Evolutionary conservation across 441 rosid species (phyloP), one percentile per base, ranked within the genome.

Genomic region (Euphorbia celastroides): DNA sequence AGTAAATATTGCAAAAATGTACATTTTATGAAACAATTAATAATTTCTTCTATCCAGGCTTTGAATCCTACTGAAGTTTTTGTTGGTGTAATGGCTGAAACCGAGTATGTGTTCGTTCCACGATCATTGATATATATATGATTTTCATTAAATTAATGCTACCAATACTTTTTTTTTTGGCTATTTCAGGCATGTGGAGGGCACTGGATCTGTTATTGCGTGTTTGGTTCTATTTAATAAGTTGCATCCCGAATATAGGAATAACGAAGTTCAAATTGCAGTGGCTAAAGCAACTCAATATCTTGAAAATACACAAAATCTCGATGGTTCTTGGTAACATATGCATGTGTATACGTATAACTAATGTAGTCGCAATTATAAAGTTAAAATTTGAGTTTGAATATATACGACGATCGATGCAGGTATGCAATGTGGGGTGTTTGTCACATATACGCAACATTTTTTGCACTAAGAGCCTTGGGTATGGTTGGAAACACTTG

Each of bases 21-120:
- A 41, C 12, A 41, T 41, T 3, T 3, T 34, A 3, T 34, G 38
- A 41, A 3, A 17, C 16, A 48, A 19, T 3, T 5, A 26, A 2
- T 31, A 26, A 2, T 31, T 44, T 23, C 13, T 59, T 6, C 20
- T 60, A 11, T 17, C 17, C 31, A 87, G 92, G 14, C 83, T 62
- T 82, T 85, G n/a, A 87, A 87, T 67, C 90, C 93, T 6, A 82
- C 87, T 16, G 93, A 87, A 70, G 67, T 81, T 61, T 76, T 85
- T 0, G 83, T 71, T 16, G 85, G 76, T 72, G 69, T 81, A 12
- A 84, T 87, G 31, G 31, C 81, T 0, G 88, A 85, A 76, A 80
- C 72, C n/a, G 93, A 87, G 75, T 60, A 76, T 63, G 66, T 12
- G 41, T 48, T 14, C 0, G 19, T 48, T 48, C 17, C 1, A 14